Conservation (phyloP, 768 basidiomycete species). For the Pleurotus djamor region DNA sequence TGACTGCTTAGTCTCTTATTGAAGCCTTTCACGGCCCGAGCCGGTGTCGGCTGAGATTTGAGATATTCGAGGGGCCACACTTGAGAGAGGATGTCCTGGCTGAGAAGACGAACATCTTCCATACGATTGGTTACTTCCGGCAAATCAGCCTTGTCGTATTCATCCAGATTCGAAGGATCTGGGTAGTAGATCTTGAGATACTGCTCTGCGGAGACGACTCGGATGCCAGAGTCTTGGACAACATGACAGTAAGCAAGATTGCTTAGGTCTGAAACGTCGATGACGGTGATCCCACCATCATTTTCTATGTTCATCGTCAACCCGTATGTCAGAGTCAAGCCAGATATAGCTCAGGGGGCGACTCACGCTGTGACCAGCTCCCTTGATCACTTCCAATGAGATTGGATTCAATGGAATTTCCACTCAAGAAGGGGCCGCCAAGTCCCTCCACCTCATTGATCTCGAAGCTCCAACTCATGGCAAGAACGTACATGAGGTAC, state of each 20-base stretch:
- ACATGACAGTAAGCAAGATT: constrained; percentile 26
- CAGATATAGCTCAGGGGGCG: too few relatives aligned
- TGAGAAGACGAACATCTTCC: too few relatives aligned
- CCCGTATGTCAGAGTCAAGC: neutral
- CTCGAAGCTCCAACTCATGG: constrained; percentile 22
- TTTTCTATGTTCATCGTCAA: constrained; percentile 18
- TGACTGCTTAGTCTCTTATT: too few relatives aligned
- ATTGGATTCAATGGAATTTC: constrained; percentile 14
- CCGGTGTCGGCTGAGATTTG: too few relatives aligned
- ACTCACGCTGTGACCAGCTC: too few relatives aligned
- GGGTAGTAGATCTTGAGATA: neutral
- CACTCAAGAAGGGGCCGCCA: constrained; percentile 13
- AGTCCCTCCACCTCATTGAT: constrained; percentile 13
- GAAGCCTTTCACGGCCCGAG: too few relatives aligned
- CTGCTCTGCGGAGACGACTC: neutral
- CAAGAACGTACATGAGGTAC: constrained; percentile 25
- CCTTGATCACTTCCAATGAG: too few relatives aligned
- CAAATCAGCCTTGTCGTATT: too few relatives aligned
- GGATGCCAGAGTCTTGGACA: neutral
- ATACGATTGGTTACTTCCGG: too few relatives aligned
- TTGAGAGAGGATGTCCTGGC: too few relatives aligned
- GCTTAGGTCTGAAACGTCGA: constrained; percentile 27
- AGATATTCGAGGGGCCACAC: too few relatives aligned
- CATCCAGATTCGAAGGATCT: neutral
- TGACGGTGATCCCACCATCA: constrained; percentile 29